A percentile compares a stretch with the other conserved stretches of the same genome.
Evolutionary conservation across 352 stramenopile species (phyloP).

Genomic region (Phytophthora multivora): DNA sequence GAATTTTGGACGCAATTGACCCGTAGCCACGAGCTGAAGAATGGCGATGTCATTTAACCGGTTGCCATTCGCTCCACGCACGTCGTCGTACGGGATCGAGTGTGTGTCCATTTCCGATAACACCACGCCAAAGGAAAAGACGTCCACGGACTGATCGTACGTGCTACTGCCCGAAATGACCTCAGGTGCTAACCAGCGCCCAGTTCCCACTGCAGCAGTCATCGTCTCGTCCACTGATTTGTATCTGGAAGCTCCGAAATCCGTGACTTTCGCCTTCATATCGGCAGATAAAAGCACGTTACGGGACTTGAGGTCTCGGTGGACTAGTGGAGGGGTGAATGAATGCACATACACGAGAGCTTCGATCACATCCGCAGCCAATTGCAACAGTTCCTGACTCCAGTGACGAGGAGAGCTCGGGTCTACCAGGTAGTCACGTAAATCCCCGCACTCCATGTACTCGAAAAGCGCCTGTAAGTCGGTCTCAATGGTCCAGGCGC

Average conservation of each 20-base stretch:
- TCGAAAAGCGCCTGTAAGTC: constrained; percentile 71
- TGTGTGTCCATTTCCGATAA: constrained; percentile 65
- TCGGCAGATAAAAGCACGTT: constrained; percentile 52
- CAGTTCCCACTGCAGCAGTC: constrained; percentile 54
- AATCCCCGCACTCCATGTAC: constrained; percentile 66
- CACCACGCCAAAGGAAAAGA: constrained; percentile 67
- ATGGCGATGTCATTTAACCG: constrained; percentile 50
- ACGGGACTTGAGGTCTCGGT: constrained; percentile 67
- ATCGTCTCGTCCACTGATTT: constrained; percentile 51
- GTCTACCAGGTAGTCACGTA: constrained; percentile 49
- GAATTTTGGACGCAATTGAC: constrained; percentile 41
- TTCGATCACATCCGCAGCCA: constrained; percentile 55
- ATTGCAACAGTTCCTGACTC: constrained; percentile 51
- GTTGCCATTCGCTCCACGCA: constrained; percentile 36
- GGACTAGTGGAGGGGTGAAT: constrained; percentile 53
- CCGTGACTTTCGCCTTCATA: constrained; percentile 59
- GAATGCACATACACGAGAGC: constrained; percentile 69
- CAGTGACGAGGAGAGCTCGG: constrained; percentile 32
- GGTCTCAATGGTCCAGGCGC: constrained; percentile 59
- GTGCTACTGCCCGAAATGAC: constrained; percentile 48
- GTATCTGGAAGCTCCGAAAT: constrained; percentile 62
- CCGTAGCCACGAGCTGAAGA: constrained; percentile 44
- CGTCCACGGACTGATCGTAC: constrained; percentile 57
- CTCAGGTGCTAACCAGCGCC: constrained; percentile 61
- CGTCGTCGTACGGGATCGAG: constrained; percentile 51